A percentile compares a stretch with the other conserved stretches of the same genome.
Evolutionary conservation across 176 grass and related monocot species (phyloP).

Genomic region (Oryza brachyantha): DNA sequence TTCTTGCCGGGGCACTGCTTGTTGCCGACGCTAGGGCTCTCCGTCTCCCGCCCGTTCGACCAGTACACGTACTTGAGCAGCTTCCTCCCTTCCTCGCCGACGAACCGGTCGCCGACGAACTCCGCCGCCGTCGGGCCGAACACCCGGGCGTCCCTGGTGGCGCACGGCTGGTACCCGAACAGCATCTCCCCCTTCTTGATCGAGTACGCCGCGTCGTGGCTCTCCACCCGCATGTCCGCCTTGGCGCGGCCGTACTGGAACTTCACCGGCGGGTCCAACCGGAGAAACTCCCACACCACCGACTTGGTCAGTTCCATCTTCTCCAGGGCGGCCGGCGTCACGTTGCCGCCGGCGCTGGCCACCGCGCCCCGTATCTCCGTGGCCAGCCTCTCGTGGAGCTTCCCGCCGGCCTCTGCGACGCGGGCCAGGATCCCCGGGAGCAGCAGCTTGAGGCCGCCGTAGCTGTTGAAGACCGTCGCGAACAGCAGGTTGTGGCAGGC

Average conservation of each 20-base stretch:
- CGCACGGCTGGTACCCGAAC: conserved; percentile 67
- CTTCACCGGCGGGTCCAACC: conserved; percentile 72
- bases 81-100: conserved; percentile 55
- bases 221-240: conserved; percentile 50
- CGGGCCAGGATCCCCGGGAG: conserved; percentile 42
- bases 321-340: conserved; percentile 46
- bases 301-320: conserved; percentile 71
- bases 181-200: conserved; percentile 72
- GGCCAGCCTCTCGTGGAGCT: conserved; percentile 44
- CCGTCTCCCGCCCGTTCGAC: conserved; percentile 79
- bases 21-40: conserved; percentile 45
- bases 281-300: conserved; percentile 70
- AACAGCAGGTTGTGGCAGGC: too few relatives aligned
- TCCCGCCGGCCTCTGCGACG: conserved; percentile 19
- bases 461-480: conserved; percentile 37
- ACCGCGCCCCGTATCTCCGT: conserved; percentile 46
- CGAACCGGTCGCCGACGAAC: conserved; percentile 66
- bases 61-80: conserved; percentile 73
- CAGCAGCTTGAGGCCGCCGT: conserved; percentile 64
- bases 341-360: conserved; percentile 35
- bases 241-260: conserved; percentile 70
- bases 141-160: conserved; percentile 51
- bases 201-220: conserved; percentile 49
- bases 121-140: conserved; percentile 46
- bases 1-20: conserved; percentile 84